Evolutionary conservation across 768 basidiomycete genomes (phyloP), one percentile per base, ranked within the genome.

Genomic region (Suillus ampliporus): DNA sequence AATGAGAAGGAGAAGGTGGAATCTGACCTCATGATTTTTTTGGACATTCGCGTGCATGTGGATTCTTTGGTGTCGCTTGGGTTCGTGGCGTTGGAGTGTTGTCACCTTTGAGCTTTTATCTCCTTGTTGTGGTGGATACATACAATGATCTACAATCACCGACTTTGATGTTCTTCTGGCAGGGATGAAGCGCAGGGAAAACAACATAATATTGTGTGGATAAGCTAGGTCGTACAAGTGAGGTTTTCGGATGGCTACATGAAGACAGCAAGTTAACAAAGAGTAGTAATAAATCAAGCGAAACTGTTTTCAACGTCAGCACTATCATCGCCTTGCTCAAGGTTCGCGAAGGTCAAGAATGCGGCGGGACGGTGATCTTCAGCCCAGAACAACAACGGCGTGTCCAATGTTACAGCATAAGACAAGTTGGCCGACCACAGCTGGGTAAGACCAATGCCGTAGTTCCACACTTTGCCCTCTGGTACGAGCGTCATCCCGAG

Each of bases 291-390:
- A 71, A 46, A 74, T 85, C 82, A 97, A 64, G 91, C 91, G 77
- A 98, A 92, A 76, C 89, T 91, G 74, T 98, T 95, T 80, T 98
- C 95, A 10, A 97, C 93, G 75, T 98, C 95, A 28, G 95, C 95
- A 60, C 91, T 93, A 71, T 97, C 95, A 56, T 97, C 95, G 7
- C 91, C 92, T 65, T 86, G 86, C 72, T 97, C 95, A 68, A 98
- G 80, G 71, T 85, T 92, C 34, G 95, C 94, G 69, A 98, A 98
- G 90, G 95, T 70, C 70, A 98, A 79, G 88, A 98, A 98, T 4
- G 95, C 94, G 34, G 94, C 91, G 1, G 95, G 95, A 58, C 96
- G 86, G 74, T 98, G 96, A 71, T 94, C 91, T 75, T 96, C 94
- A 1, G 94, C 91, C 96, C 96, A 98, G 87, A 97, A 98, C 63